Percentiles rank a stretch among this genome's conserved stretches.
Conservation (phyloP, 208 protist genomes). For the Leishmania martiniquensis region DNA sequence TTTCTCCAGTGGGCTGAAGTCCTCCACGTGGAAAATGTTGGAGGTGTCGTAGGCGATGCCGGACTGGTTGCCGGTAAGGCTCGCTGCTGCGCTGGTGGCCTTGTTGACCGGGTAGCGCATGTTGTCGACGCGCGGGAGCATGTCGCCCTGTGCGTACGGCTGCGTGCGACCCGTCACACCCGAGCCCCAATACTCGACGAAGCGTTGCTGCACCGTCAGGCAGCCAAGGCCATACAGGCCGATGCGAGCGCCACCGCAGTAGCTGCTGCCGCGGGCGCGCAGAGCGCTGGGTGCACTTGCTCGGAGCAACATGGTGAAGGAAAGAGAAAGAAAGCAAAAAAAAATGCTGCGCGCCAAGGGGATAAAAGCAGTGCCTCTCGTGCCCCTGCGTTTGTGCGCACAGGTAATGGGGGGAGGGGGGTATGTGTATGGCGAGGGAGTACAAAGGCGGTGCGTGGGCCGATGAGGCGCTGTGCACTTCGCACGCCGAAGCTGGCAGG, state of each 20-base stretch:
- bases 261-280: constrained; percentile 10
- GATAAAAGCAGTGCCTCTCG: too few species aligned
- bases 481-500: not conserved
- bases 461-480: not conserved
- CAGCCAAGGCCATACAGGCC: constrained; percentile 5
- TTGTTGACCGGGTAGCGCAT: constrained; percentile 61
- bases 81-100: constrained; percentile 53
- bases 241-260: not conserved
- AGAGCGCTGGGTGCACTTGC: constrained; percentile 18
- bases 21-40: constrained; percentile 80
- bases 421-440: too few species aligned
- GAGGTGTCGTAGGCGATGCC: constrained; percentile 77
- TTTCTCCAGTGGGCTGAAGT: constrained; percentile 64
- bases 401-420: not conserved
- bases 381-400: not conserved
- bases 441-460: not conserved
- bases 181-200: constrained; percentile 84
- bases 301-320: constrained; percentile 25
- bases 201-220: constrained; percentile 54
- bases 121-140: constrained; percentile 80
- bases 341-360: not conserved
- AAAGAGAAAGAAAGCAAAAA: constrained; percentile 1
- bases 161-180: constrained; percentile 82
- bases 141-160: constrained; percentile 84
- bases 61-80: constrained; percentile 72